phyloP scores from a whole-genome alignment of 2,329 filamentous ascomycete genomes.

The Didymella keratinophila region DNA sequence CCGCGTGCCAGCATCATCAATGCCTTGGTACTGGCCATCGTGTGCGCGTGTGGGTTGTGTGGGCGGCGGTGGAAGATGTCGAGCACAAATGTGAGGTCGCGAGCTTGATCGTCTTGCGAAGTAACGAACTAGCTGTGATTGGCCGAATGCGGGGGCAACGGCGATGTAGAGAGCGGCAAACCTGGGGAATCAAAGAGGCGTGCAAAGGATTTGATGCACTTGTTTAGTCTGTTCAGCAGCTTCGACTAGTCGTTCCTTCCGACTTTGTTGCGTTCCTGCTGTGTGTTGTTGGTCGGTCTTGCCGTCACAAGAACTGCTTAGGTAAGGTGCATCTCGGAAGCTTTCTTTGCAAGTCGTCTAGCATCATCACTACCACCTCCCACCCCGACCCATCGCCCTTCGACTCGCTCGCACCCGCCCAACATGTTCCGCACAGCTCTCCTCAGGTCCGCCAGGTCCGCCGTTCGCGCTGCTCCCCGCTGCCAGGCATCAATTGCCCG shows the following conservation, averaged over 20 bases:
- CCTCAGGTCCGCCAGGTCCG: conserved; percentile 74
- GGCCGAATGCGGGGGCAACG: conserved; percentile 36
- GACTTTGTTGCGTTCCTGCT: background rate
- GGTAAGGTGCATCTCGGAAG: conserved; percentile 19
- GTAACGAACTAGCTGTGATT: conserved; percentile 41
- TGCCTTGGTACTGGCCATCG: conserved; percentile 59
- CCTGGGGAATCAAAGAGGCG: conserved; percentile 9
- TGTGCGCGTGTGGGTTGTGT: conserved; percentile 42
- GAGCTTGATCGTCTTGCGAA: conserved; percentile 33
- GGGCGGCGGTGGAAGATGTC: conserved; percentile 31
- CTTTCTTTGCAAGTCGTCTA: conserved; percentile 31
- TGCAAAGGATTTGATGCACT: background rate
- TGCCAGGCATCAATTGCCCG: conserved; percentile 62
- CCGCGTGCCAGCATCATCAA: conserved; percentile 58
- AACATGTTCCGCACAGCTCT: conserved; percentile 91
- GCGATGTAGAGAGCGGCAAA: conserved; percentile 23
- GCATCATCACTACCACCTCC: conserved; percentile 31
- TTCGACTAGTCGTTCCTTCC: conserved; percentile 1
- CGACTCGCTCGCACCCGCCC: conserved; percentile 38
- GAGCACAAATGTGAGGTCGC: no score
- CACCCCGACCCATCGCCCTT: conserved; percentile 34
- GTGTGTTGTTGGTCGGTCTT: conserved; percentile 8
- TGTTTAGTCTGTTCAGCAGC: background rate
- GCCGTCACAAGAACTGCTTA: background rate
- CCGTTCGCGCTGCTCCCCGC: conserved; percentile 53